Evolutionary conservation across 140 eudicot genomes (phyloP).

Genomic region (Senecio squalidus): DNA sequence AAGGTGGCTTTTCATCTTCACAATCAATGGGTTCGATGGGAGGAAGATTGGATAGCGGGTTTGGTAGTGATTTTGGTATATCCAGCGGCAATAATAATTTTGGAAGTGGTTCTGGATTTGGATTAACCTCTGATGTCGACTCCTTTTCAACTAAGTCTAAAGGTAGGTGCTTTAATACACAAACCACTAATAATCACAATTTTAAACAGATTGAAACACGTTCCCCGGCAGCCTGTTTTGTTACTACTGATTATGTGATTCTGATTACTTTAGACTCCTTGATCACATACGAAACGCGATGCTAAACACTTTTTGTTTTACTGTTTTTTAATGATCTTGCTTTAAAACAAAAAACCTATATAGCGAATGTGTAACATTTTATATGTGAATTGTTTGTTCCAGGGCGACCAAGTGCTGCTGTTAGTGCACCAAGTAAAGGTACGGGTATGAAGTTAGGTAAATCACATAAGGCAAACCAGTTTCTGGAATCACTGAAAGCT

Average conservation of each 20-base stretch:
- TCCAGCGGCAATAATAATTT: conserved; percentile 49
- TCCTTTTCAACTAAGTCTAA: conserved; percentile 64
- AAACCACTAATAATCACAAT: no score
- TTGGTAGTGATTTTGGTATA: conserved; percentile 57
- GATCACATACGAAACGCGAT: no score
- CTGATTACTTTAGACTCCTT: no score
- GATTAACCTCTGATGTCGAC: conserved; percentile 65
- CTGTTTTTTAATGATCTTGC: background rate
- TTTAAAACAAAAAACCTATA: no score
- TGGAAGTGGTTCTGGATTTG: conserved; percentile 93
- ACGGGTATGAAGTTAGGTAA: conserved; percentile 96
- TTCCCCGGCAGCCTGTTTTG: no score
- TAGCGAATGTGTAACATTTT: background rate
- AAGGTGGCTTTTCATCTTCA: conserved; percentile 70
- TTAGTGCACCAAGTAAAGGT: conserved; percentile 88
- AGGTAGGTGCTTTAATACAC: conserved; percentile 49
- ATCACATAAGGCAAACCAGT: conserved; percentile 74
- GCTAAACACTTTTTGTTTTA: no score
- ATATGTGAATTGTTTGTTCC: conserved; percentile 11
- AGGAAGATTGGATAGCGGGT: conserved; percentile 75
- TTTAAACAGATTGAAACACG: no score
- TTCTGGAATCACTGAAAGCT: conserved; percentile 95
- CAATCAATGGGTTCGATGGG: conserved; percentile 84
- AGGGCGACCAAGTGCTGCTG: conserved; percentile 87
- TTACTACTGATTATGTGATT: no score